These are phyloP conservation scores for Xerocomus minutiporus DNA, from an alignment of 1,284 basidiomycete genomes.

Conservation along the genomic window DNA sequence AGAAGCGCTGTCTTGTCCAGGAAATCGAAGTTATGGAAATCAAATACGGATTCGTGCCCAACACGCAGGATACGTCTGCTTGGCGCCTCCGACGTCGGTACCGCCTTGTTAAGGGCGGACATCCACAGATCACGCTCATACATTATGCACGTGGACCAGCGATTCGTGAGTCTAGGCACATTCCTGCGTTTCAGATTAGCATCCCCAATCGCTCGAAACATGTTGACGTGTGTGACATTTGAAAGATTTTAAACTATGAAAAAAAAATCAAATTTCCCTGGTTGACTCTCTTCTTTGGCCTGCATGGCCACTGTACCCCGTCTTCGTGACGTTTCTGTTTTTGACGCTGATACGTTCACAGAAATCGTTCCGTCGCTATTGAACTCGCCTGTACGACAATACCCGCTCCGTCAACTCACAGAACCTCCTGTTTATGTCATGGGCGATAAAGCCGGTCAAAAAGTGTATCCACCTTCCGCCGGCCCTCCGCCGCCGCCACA, in stretches of 20 bases:
- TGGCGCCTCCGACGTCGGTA: constrained; percentile 69
- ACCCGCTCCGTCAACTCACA: constrained; percentile 60
- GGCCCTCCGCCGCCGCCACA: too few species aligned
- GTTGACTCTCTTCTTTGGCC: background rate
- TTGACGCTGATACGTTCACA: too few species aligned
- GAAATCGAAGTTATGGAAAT: too few species aligned
- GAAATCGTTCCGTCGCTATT: constrained; percentile 26
- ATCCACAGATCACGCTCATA: constrained; percentile 62
- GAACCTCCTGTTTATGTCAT: constrained; percentile 63
- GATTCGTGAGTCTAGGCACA: constrained; percentile 45
- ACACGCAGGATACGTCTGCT: too few species aligned
- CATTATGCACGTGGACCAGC: constrained; percentile 65
- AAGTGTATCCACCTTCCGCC: constrained; percentile 47
- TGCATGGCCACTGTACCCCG: constrained; percentile 6
- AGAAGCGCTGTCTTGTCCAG: too few species aligned
- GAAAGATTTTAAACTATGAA: background rate
- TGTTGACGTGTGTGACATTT: constrained; percentile 2
- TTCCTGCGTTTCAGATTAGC: constrained; percentile 13
- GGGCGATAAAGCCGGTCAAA: constrained; percentile 51
- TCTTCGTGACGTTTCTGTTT: too few species aligned
- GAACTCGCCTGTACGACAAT: constrained; percentile 59
- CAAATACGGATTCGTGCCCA: too few species aligned
- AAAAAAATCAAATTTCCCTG: background rate
- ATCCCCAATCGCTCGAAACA: constrained; percentile 4
- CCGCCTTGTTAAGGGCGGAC: constrained; percentile 65